These are phyloP conservation scores for Penicillium glabrum DNA, from an alignment of 2,329 filamentous ascomycete genomes.

Conservation along the genomic window DNA sequence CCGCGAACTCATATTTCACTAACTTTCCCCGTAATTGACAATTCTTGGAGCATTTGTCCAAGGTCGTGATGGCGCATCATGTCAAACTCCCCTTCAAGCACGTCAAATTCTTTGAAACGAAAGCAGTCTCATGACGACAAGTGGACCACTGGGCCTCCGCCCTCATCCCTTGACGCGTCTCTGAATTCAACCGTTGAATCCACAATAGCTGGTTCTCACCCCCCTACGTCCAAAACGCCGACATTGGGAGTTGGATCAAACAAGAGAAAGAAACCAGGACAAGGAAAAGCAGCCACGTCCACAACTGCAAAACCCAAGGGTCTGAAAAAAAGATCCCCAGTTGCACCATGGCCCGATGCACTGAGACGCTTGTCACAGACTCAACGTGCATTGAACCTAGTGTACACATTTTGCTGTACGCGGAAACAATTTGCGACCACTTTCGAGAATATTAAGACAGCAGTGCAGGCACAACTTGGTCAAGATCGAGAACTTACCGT, in stretches of 20 bases:
- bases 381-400: constrained; percentile 82
- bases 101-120: constrained; percentile 12
- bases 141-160: background rate
- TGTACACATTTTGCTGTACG: constrained; percentile 93
- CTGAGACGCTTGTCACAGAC: constrained; percentile 73
- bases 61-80: constrained; percentile 27
- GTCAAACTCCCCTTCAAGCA: constrained; percentile 11
- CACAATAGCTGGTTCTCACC: background rate
- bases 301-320: constrained; percentile 6
- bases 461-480: constrained; percentile 81
- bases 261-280: constrained; percentile 3
- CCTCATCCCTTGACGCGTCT: constrained; percentile 15
- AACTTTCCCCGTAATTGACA: background rate
- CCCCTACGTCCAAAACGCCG: background rate
- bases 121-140: constrained; percentile 16
- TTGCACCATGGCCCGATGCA: constrained; percentile 69
- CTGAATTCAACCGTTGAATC: background rate
- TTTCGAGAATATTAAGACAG: constrained; percentile 79
- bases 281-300: background rate
- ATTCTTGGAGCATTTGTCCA: background rate
- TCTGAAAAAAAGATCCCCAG: constrained; percentile 25
- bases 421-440: constrained; percentile 91
- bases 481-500: constrained; percentile 60
- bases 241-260: background rate
- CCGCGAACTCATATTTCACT: background rate